Evolutionary conservation across 1,139 yeast species (phyloP).

Genomic region (Magnusiomyces sp.): DNA sequence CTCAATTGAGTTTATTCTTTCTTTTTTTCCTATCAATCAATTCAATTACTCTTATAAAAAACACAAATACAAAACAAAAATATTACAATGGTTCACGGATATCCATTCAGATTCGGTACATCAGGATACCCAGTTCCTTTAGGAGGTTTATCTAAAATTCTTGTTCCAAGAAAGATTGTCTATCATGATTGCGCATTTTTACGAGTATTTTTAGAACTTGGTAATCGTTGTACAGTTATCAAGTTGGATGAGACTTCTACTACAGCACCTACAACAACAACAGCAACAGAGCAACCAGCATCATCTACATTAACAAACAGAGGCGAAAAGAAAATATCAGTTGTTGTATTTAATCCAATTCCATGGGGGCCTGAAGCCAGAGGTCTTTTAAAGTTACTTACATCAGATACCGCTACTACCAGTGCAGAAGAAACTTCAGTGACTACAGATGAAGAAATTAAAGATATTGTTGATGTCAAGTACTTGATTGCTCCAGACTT

Average conservation of each 20-base stretch:
- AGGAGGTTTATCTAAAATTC: constrained; percentile 39
- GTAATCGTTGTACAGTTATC: constrained; percentile 51
- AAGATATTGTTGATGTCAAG: constrained; percentile 19
- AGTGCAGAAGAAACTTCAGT: constrained; percentile 24
- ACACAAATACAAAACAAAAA: too few relatives aligned
- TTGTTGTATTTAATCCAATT: constrained; percentile 53
- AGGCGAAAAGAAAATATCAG: constrained; percentile 19
- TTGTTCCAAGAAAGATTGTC: constrained; percentile 39
- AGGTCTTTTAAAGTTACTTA: constrained; percentile 36
- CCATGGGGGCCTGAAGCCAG: constrained; percentile 43
- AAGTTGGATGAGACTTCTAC: constrained; percentile 18
- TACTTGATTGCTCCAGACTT: constrained; percentile 30
- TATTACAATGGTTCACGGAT: too few relatives aligned
- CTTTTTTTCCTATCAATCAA: too few relatives aligned
- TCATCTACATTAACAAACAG: not conserved
- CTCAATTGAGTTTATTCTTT: too few relatives aligned
- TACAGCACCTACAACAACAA: not conserved
- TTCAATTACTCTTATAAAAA: too few relatives aligned
- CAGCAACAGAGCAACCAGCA: not conserved
- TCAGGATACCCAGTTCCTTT: constrained; percentile 25
- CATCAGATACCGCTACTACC: constrained; percentile 32
- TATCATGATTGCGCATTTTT: constrained; percentile 36
- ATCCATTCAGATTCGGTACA: too few relatives aligned
- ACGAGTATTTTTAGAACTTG: constrained; percentile 38
- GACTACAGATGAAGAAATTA: constrained; percentile 29